Conservation (phyloP, 805 yeast genomes). For the Spathaspora sp. region DNA sequence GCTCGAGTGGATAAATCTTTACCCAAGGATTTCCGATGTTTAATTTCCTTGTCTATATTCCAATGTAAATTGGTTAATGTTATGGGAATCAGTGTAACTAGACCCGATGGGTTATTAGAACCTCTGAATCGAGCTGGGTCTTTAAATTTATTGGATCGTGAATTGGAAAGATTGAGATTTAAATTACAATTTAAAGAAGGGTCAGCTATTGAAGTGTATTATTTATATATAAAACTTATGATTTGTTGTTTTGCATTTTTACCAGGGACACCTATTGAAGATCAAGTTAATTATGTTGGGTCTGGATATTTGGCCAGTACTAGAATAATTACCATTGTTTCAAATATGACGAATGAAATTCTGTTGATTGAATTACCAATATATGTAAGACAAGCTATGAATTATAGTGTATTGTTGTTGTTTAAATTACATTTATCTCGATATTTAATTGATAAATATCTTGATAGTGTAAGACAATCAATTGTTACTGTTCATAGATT, state of each 20-base stretch:
- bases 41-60: constrained; percentile 72
- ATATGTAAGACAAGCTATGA: constrained; percentile 80
- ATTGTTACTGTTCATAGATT: constrained; percentile 90
- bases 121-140: constrained; percentile 80
- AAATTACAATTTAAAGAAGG: constrained; percentile 63
- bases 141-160: constrained; percentile 71
- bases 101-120: constrained; percentile 87
- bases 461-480: constrained; percentile 87
- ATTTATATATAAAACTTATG: constrained; percentile 72
- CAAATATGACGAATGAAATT: constrained; percentile 58
- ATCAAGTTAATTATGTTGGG: constrained; percentile 79
- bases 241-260: constrained; percentile 85
- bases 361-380: constrained; percentile 83
- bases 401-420: constrained; percentile 72
- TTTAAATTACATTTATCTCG: constrained; percentile 83
- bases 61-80: constrained; percentile 80
- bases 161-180: constrained; percentile 67
- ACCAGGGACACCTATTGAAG: constrained; percentile 86
- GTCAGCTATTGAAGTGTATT: constrained; percentile 70
- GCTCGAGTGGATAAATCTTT: constrained; percentile 65
- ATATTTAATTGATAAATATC: constrained; percentile 63
- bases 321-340: constrained; percentile 71
- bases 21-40: constrained; percentile 68
- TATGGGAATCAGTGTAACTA: constrained; percentile 80
- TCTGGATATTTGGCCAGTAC: constrained; percentile 81